Base-by-base conservation (phyloP, 345 rosid species). In the Combretum micranthum region DNA sequence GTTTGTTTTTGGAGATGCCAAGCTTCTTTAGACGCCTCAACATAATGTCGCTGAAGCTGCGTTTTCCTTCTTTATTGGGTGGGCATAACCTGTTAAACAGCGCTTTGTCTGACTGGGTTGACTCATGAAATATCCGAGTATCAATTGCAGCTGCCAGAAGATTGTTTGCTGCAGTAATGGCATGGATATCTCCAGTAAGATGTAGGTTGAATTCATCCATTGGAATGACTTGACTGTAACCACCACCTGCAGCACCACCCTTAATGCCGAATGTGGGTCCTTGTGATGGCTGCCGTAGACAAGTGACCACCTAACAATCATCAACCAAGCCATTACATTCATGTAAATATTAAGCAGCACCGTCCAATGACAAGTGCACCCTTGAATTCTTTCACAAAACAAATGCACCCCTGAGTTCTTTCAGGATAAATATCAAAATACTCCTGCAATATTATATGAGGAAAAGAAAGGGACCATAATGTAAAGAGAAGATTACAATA, bases 131-230 rank as follows among this genome's bases (percentile, higher is more conserved):
- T 63, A 87, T 80, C 65, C 99, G 68, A 67, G 99, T 81, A 76
- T 94, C 99, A 61, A 90, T 90, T 14, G 99, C 99, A 62, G 99
- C 99, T 50, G 99, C 97, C 55, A 94, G 83, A 64, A 94, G 96
- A 74, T 94, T 94, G 82, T 90, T 94, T 61, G 99, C 93, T 66
- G 99, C 99, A 7, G 99, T 87, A 19, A 94, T 94, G 7, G 99
- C 99, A 71, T 94, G 99, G 61, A 90, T 94, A 66, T 94, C 99
- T 56, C 99, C 99, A 0, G 99, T 94, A 45, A 94, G 80, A 62
- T 90, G 97, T 69, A 94, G 92, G 97, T 94, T 90, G 73, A 94
- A 90, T 75, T 94, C 99, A 68, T 94, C 99, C 99, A 94, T 94
- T 16, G 99, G 99, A 54, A 90, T 84, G 60, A 94, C 97, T 68